These are phyloP conservation scores for Trebouxia sp. DNA, from an alignment of 139 green algal species.

Conservation along the genomic window DNA sequence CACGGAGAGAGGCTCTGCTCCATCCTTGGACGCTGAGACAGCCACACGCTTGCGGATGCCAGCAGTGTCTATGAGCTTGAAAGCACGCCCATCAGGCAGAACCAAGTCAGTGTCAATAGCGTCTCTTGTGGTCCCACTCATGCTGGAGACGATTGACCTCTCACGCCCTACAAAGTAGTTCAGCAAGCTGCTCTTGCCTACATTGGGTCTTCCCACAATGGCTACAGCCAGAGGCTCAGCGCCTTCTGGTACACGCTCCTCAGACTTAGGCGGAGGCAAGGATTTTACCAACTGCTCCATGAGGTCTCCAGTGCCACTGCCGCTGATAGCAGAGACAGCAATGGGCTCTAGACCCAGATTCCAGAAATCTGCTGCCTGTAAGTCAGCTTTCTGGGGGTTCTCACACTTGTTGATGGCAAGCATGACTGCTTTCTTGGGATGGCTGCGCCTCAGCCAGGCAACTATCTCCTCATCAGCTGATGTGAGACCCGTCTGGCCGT, in stretches of 20 bases:
- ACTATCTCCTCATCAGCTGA: slow-evolving; percentile 85
- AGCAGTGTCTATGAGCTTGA: slow-evolving; percentile 95
- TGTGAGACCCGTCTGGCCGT: slow-evolving; percentile 87
- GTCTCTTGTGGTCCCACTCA: slow-evolving; percentile 94
- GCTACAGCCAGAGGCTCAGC: slow-evolving; percentile 71
- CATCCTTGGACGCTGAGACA: slow-evolving; percentile 71
- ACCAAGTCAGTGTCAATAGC: slow-evolving; percentile 87
- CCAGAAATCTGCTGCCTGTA: slow-evolving; percentile 93
- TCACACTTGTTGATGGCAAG: slow-evolving; percentile 99
- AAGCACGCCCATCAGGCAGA: slow-evolving; percentile 62
- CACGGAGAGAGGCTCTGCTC: slow-evolving; percentile 76
- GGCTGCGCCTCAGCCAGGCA: slow-evolving; percentile 81
- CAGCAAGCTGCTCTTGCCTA: slow-evolving; percentile 92
- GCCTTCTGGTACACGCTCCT: not conserved
- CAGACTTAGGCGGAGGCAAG: slow-evolving; percentile 30
- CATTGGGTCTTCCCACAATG: slow-evolving; percentile 96
- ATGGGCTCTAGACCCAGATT: slow-evolving; percentile 75
- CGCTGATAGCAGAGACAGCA: slow-evolving; percentile 89
- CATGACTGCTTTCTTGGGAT: slow-evolving; percentile 74
- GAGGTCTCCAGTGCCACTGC: slow-evolving; percentile 89
- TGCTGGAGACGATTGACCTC: slow-evolving; percentile 90
- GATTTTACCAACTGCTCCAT: slow-evolving; percentile 68
- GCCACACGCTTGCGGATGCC: slow-evolving; percentile 85
- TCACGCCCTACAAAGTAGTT: slow-evolving; percentile 86
- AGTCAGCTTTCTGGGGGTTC: slow-evolving; percentile 70